Base-by-base conservation (phyloP, 352 stramenopile species). In the Poterioochromonas sp. region DNA sequence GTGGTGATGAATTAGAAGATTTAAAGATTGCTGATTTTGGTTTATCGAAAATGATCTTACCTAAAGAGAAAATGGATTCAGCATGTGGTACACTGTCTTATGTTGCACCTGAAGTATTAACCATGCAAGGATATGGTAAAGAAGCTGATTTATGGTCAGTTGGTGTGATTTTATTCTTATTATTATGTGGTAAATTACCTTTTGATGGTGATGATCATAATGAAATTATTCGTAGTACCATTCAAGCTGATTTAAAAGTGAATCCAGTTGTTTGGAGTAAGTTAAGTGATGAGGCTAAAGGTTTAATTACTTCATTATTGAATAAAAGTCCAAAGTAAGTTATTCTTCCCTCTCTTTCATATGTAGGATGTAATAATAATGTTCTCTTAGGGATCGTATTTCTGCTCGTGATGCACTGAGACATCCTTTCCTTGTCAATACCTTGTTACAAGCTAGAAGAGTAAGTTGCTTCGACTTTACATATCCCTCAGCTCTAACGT, bases 1-100 rank as follows among this genome's bases (percentile, higher is more conserved):
- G 78, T 64, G 80, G 80, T 29, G 53, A 79, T 39, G 73, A 80
- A 37, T 86, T 96, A 12, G 87, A 85, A 8, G 89, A 94, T 76
- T 80, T 94, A 47, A 94, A 93, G 78, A 92, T 95, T 73, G 91
- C 90, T 5, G 92, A 97, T 80, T 97, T 96, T 78, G 91, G 91
- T 0, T 84, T 97, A 26, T 95, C 88, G 18, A 95, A 95, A 83
- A 85, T 97, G 26, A 89, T 94, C 5, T 85, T 93, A 43, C 91
- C 91, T 0, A 87, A 95, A 71, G 91, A 96, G 73, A 88, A 95
- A 77, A 92, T 96, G 90, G 94, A 92, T 78, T 92, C 95, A 86
- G 89, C 91, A 18, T 96, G 90, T 60, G 92, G 92, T 0, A 96
- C 92, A 0, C 85, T 96, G 0, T 93, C 92, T 71, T 97, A 97